Evolutionary conservation across 176 grass and related monocot species (phyloP).

Genomic region (Musa troglodytarum): DNA sequence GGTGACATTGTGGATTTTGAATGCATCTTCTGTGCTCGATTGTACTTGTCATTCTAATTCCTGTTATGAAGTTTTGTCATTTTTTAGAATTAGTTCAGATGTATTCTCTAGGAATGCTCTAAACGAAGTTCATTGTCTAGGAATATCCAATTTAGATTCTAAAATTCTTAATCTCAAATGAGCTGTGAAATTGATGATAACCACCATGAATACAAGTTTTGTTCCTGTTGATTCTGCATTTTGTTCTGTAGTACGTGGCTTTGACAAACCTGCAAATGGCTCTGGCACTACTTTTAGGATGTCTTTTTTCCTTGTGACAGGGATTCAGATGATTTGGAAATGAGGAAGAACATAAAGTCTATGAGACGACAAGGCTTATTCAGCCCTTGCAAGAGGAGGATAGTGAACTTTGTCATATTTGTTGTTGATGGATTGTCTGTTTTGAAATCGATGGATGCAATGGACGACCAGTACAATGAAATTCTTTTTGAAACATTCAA

Average conservation of each 20-base stretch:
- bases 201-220: too few species aligned
- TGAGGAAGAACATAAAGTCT: slow-evolving; percentile 30
- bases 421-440: slow-evolving; percentile 49
- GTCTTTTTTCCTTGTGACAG: slow-evolving; percentile 29
- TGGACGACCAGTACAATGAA: slow-evolving; percentile 37
- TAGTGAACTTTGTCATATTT: slow-evolving; percentile 80
- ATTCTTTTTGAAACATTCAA: slow-evolving; percentile 44
- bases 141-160: not conserved
- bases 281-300: not conserved
- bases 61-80: not conserved
- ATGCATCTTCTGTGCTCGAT: not conserved
- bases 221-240: too few species aligned
- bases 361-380: slow-evolving; percentile 30
- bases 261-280: not conserved
- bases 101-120: not conserved
- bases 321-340: slow-evolving; percentile 28
- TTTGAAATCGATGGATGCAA: slow-evolving; percentile 31
- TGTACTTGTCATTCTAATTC: not conserved
- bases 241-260: too few species aligned
- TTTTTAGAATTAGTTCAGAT: not conserved
- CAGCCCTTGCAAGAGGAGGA: slow-evolving; percentile 42
- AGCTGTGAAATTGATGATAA: too few species aligned
- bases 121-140: not conserved
- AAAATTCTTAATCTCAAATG: not conserved
- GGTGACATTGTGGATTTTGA: slow-evolving; percentile 28